Base-by-base conservation (phyloP, 2,329 filamentous ascomycete species). In the Alternaria angustiovoidea region DNA sequence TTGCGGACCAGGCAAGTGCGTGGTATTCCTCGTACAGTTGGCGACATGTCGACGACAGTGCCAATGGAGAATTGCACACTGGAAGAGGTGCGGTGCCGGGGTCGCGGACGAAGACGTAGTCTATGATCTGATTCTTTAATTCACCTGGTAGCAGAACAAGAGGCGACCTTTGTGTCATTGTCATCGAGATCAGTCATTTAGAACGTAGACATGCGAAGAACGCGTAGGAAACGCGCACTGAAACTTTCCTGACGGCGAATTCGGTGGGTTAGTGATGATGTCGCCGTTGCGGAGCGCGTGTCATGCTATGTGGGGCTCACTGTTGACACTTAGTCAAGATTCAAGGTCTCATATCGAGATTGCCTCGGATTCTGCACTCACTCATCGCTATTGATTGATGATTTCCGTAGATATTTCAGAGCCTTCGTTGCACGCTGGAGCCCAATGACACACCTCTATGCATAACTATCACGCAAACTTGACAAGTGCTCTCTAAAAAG, bases 141-240 rank as follows among this genome's bases (percentile, higher is more conserved):
- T 72, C 69, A 14, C 61, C 62, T 2, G 69, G 64, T 5, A 68
- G 57, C 6, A 48, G 20, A 3, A 72, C 59, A 7, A 69, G 51
- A 16, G 54, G 54, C 3, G 54, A 48, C 5, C 20, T 36, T 51
- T 55, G 51, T 5, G 34, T 30, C 43, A 51, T 54, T 38, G 18
- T 41, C 32, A 1, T 41, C 9, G 16, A 0, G 1, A 26, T 7
- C 1, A 38, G 22, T 22, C 48, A 51, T 38, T 22, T 20, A 11
- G 6, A 28, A 24, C 20, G 16, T 8, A 20, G 34, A 9, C 32
- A 51, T 22, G 5, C 24, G 46, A 5, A 36, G 16, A 34, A 48
- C 14, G 46, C 46, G 46, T 36, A 18, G 20, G 9, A 49, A 41
- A 12, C 4, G n/a, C 32, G 22, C 22, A 22, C 22, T 34, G 39